phyloP scores from a whole-genome alignment of 768 basidiomycete genomes.

The Tricholomella constricta region DNA sequence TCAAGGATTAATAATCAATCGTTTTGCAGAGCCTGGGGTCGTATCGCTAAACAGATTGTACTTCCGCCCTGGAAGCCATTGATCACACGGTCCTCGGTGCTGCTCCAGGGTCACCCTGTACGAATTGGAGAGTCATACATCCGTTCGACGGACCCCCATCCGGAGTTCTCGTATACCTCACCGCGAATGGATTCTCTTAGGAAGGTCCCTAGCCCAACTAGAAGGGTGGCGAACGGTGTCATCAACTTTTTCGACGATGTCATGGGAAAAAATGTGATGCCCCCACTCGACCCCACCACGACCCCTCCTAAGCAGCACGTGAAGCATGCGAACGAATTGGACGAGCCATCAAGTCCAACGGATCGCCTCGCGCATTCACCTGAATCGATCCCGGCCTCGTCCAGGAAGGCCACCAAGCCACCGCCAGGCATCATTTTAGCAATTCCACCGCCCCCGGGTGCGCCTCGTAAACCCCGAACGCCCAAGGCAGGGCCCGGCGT shows the following conservation, averaged over 20 bases:
- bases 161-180: neutral
- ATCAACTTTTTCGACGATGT: neutral
- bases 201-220: neutral
- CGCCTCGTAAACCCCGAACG: too few species aligned
- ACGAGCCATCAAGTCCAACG: too few species aligned
- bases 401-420: too few species aligned
- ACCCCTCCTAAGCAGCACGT: neutral
- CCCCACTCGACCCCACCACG: neutral
- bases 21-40: constrained; percentile 2
- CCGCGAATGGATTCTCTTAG: neutral
- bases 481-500: too few species aligned
- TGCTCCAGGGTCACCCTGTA: neutral
- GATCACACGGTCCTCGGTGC: neutral
- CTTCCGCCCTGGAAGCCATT: constrained; percentile 10
- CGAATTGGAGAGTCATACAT: neutral
- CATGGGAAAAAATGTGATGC: neutral
- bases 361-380: too few species aligned
- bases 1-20: neutral
- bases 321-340: too few species aligned
- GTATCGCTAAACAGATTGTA: neutral
- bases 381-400: too few species aligned
- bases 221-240: neutral
- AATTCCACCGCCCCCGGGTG: too few species aligned
- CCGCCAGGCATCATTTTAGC: too few species aligned
- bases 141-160: neutral